Evolutionary conservation across 2,329 filamentous ascomycete genomes (phyloP).

Genomic region (Pseudogymnoascus sp.): DNA sequence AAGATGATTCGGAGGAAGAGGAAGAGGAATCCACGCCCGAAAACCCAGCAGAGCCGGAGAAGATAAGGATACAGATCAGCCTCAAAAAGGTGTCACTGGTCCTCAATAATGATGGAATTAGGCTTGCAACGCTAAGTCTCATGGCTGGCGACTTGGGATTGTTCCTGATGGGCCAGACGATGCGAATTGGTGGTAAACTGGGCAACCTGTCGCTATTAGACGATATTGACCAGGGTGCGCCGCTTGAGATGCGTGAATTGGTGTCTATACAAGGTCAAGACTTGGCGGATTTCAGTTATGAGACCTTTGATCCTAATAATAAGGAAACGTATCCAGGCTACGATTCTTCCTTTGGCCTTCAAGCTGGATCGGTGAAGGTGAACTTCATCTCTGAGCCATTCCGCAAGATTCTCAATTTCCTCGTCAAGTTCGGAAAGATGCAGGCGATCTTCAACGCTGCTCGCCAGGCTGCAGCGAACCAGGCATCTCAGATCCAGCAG

Average conservation of each 20-base stretch:
- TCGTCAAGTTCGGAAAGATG: conserved; percentile 99
- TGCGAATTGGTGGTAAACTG: conserved; percentile 78
- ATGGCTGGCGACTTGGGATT: conserved; percentile 88
- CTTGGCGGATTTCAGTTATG: conserved; percentile 92
- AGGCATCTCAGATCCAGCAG: conserved; percentile 88
- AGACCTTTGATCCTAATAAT: conserved; percentile 76
- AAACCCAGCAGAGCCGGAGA: conserved; percentile 31
- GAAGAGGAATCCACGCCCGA: conserved; percentile 23
- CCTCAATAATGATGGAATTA: conserved; percentile 93
- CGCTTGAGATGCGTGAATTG: conserved; percentile 70
- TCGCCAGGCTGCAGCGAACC: conserved; percentile 83
- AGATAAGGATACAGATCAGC: conserved; percentile 85
- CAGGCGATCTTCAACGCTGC: conserved; percentile 98
- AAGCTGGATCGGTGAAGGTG: conserved; percentile 89
- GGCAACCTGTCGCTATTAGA: conserved; percentile 85
- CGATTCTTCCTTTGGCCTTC: conserved; percentile 81
- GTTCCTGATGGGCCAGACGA: conserved; percentile 74
- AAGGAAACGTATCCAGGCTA: conserved; percentile 77
- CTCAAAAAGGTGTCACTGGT: conserved; percentile 90
- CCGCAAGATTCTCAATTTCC: conserved; percentile 93
- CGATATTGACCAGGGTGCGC: conserved; percentile 85
- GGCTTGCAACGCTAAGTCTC: conserved; percentile 83
- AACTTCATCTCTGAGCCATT: conserved; percentile 97
- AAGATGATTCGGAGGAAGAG: conserved; percentile 27
- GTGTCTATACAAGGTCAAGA: conserved; percentile 94